Evolutionary conservation across 1,284 basidiomycete species (phyloP).

Genomic region (Wolfiporia cocos): DNA sequence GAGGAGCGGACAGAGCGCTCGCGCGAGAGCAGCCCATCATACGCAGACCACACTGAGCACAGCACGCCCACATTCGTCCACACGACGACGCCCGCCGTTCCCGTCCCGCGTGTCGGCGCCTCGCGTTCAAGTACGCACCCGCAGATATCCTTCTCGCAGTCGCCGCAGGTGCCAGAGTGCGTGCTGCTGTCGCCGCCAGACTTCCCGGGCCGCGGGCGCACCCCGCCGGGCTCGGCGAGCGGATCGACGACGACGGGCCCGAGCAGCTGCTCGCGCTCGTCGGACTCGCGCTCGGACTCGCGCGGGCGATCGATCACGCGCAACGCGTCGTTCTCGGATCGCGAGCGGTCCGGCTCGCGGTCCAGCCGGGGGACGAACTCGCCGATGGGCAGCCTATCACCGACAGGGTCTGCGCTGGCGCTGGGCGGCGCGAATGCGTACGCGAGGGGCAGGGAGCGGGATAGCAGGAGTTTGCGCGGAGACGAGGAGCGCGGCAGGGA

Average conservation of each 20-base stretch:
- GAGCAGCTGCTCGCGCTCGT: constrained; percentile 21
- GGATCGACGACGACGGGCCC: constrained; percentile 28
- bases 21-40: constrained; percentile 18
- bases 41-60: constrained; percentile 2
- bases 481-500: constrained; percentile 34
- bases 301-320: constrained; percentile 51
- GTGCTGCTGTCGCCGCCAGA: constrained; percentile 22
- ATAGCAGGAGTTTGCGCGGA: constrained; percentile 14
- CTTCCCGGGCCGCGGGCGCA: constrained; percentile 19
- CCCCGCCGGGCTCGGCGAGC: constrained; percentile 19
- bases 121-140: too few species aligned
- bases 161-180: constrained; percentile 14
- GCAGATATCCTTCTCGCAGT: constrained; percentile 12
- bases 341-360: constrained; percentile 33
- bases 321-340: constrained; percentile 40
- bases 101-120: constrained; percentile 16
- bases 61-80: constrained; percentile 10
- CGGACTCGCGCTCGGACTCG: constrained; percentile 26
- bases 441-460: constrained; percentile 23
- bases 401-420: constrained; percentile 39
- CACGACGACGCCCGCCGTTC: constrained; percentile 12
- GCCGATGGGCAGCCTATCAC: constrained; percentile 55
- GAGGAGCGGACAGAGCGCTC: constrained; percentile 28
- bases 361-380: constrained; percentile 32
- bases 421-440: constrained; percentile 28